phyloP scores from a whole-genome alignment of 2,329 filamentous ascomycete species.

The Beauveria australis region DNA sequence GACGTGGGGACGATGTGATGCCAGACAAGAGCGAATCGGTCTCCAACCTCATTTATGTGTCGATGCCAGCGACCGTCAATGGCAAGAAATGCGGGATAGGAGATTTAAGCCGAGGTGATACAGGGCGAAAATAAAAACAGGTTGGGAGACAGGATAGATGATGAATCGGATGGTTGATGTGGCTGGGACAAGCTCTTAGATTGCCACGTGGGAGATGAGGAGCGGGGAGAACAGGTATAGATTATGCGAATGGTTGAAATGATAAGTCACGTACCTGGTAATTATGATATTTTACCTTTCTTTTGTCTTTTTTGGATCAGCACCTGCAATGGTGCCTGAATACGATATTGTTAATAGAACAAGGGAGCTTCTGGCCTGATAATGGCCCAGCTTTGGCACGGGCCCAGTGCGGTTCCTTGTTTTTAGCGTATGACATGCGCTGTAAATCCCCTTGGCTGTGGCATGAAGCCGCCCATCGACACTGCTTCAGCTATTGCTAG shows the following conservation, averaged over 20 bases:
- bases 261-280: not conserved
- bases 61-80: not conserved
- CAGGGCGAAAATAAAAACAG: not conserved
- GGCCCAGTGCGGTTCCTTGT: not conserved
- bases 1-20: not conserved
- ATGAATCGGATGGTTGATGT: not conserved
- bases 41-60: too few species aligned
- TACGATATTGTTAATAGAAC: not conserved
- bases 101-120: not conserved
- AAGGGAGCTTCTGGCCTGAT: not conserved
- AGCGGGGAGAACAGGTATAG: not conserved
- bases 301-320: not conserved
- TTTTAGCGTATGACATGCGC: not conserved
- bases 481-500: too few species aligned
- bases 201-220: not conserved
- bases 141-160: not conserved
- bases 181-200: not conserved
- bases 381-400: not conserved
- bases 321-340: not conserved
- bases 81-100: too few species aligned
- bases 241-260: not conserved
- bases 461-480: not conserved
- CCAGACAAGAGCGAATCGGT: too few species aligned
- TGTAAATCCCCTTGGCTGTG: not conserved
- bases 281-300: not conserved